Evolutionary conservation across 257 asterid species (phyloP).

Genomic region (Solanum ossicruentum): DNA sequence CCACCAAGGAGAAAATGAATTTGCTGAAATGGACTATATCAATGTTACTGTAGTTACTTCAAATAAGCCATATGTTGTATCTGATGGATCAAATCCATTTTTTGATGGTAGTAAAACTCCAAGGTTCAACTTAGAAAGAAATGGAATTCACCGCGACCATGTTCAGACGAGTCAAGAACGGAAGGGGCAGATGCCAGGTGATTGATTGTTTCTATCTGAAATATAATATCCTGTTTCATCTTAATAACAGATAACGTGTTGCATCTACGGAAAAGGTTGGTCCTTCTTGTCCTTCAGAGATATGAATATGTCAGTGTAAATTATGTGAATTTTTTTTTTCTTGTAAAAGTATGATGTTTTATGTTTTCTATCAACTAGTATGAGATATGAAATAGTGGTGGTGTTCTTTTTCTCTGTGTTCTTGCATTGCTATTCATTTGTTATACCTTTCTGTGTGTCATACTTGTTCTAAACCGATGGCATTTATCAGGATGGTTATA

Average conservation of each 20-base stretch:
- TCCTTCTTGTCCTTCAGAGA: not conserved
- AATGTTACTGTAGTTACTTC: not conserved
- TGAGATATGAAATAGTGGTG: not conserved
- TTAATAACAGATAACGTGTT: not conserved
- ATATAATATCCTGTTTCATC: not conserved
- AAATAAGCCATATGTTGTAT: not conserved
- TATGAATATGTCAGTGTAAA: not conserved
- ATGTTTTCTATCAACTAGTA: not conserved
- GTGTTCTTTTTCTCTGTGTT: not conserved
- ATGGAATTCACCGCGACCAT: not conserved
- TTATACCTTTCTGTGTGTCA: not conserved
- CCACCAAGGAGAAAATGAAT: too few relatives aligned
- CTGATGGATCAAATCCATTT: not conserved
- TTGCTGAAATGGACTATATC: too few relatives aligned
- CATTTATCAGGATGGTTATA: constrained; percentile 57
- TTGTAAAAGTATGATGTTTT: not conserved
- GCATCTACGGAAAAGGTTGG: not conserved
- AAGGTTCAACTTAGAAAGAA: not conserved
- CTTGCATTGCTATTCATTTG: not conserved
- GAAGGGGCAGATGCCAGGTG: too few relatives aligned
- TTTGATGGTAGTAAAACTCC: not conserved
- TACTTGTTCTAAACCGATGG: not conserved
- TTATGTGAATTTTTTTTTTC: not conserved
- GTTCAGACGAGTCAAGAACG: not conserved
- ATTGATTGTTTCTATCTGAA: not conserved